Evolutionary conservation across 2,329 filamentous ascomycete genomes (phyloP).

Genomic region (Claviceps digitariae): DNA sequence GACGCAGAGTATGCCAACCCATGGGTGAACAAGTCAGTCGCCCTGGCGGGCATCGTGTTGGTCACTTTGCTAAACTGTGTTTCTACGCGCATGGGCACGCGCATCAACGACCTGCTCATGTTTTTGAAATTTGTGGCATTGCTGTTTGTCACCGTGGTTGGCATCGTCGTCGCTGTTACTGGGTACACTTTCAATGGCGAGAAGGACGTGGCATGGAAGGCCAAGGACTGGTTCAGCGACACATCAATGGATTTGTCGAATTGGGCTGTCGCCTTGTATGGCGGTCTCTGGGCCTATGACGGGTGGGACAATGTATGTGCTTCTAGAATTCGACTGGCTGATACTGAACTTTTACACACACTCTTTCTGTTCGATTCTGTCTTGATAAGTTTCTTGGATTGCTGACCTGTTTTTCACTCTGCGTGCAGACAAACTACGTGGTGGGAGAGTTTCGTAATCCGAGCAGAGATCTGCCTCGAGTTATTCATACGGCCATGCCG

Average conservation of each 20-base stretch:
- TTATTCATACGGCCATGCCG: slow-evolving; percentile 94
- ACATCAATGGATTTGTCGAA: slow-evolving; percentile 68
- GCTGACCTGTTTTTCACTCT: background rate
- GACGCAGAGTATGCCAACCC: slow-evolving; percentile 67
- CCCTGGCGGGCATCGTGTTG: slow-evolving; percentile 56
- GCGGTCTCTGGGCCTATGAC: slow-evolving; percentile 94
- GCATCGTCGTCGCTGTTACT: slow-evolving; percentile 78
- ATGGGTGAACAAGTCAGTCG: slow-evolving; percentile 86
- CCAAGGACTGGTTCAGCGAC: slow-evolving; percentile 73
- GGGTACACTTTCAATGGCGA: slow-evolving; percentile 66
- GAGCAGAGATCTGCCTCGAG: slow-evolving; percentile 73
- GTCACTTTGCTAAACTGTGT: slow-evolving; percentile 84
- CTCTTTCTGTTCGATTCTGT: no score
- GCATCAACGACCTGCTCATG: slow-evolving; percentile 87
- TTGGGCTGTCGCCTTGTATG: slow-evolving; percentile 91
- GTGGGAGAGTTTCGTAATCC: slow-evolving; percentile 94
- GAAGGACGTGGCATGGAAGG: slow-evolving; percentile 77
- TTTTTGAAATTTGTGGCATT: slow-evolving; percentile 91
- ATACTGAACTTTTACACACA: no score
- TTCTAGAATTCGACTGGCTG: no score
- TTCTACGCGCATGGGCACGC: slow-evolving; percentile 76
- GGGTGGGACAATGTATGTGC: slow-evolving; percentile 89
- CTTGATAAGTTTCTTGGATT: background rate
- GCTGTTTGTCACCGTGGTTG: slow-evolving; percentile 72
- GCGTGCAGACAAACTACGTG: slow-evolving; percentile 80